Evolutionary conservation across 257 asterid genomes (phyloP).

Genomic region (Solanum pinnatisectum): DNA sequence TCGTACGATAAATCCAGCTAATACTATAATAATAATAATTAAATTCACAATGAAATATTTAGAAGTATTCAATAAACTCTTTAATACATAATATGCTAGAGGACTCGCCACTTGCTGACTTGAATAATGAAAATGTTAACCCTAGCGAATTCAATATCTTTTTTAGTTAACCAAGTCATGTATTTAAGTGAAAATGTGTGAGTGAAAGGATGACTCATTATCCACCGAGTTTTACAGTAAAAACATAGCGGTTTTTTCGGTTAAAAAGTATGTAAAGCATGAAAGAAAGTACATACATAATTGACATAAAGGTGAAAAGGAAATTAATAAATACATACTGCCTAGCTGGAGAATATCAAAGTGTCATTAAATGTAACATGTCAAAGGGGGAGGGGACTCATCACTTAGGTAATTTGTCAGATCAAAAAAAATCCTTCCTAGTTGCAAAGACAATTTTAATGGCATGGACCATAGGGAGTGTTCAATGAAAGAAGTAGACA

Average conservation of each 20-base stretch:
- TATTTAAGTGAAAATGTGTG: background rate
- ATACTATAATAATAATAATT: background rate
- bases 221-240: background rate
- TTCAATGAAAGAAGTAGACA: background rate
- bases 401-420: conserved; percentile 1
- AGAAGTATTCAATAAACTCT: background rate
- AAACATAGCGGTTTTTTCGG: background rate
- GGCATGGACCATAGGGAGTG: background rate
- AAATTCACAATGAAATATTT: background rate
- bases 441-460: background rate
- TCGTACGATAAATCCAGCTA: background rate
- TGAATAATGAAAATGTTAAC: background rate
- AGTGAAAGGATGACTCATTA: background rate
- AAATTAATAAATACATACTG: background rate
- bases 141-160: background rate
- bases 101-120: background rate
- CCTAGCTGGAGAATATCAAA: background rate
- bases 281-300: background rate
- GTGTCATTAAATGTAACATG: background rate
- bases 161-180: too few species aligned
- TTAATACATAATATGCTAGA: background rate
- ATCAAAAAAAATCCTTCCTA: background rate
- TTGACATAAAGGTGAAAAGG: background rate
- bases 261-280: too few species aligned
- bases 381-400: background rate